Base-by-base conservation (phyloP, 2,329 filamentous ascomycete species). In the Hypoxylon sp. region DNA sequence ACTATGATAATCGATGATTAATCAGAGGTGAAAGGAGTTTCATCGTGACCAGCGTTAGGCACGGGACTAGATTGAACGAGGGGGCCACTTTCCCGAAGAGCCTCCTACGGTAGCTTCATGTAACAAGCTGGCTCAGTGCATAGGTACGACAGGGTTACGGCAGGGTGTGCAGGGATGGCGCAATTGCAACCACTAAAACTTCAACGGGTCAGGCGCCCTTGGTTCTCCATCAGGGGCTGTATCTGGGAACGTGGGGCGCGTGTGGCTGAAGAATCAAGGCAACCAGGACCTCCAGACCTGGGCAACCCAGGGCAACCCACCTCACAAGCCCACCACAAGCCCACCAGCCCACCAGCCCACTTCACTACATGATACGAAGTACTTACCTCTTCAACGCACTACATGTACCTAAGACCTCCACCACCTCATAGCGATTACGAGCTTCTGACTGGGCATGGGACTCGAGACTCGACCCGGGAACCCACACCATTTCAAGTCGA, bases 41-140 rank as follows among this genome's bases (percentile, higher is more conserved):
- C 50, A 66, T 60, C 48, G 50, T 62, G 61, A 65, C 27, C 48
- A 53, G 20, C 13, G 35, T 64, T 42, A 57, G 40, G 48, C 64
- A 62, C 54, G 57, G 46, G 64, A 65, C 48, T 63, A 54, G 49
- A 48, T 17, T 44, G 42, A 30, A 14, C 37, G 49, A 50, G 40
- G 55, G 61, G 17, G 33, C 53, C 51, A 22, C 57, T 53, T 70
- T 64, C 61, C 68, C 57, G 61, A 70, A 62, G 65, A 70, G 64
- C 64, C 68, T 70, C 68, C 57, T 68, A 46, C 37, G 17, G 27
- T 42, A 61, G 44, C 31, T 22, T 64, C 61, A 70, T 66, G 67
- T 69, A 66, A 59, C 63, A 22, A 49, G 35, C 42, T 58, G 54
- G 58, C 49, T 56, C 48, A 57, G 58, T 50, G 54, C 57, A 63